Percentiles rank a stretch among this genome's conserved stretches.
Evolutionary conservation across 495 filamentous ascomycete species (phyloP).

Genomic region (Neurospora tetraspora): DNA sequence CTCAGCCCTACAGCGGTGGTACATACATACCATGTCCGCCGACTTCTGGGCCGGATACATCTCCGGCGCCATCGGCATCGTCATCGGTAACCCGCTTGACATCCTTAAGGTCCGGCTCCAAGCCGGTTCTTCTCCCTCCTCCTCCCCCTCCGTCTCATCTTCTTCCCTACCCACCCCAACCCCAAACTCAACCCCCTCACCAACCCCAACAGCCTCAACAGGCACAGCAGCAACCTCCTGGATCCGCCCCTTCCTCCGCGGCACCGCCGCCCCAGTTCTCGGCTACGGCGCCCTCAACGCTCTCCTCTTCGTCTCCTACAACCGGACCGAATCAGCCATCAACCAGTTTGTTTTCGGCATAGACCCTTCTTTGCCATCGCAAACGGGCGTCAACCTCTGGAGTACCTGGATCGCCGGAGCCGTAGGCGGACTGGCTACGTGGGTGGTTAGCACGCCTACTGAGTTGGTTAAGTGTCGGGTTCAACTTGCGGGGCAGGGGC

Average conservation of each 20-base stretch:
- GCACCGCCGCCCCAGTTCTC: constrained; percentile 69
- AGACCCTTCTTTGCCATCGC: constrained; percentile 1
- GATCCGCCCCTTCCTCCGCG: constrained; percentile 35
- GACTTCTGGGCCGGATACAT: constrained; percentile 86
- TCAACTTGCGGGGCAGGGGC: constrained; percentile 32
- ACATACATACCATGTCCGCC: constrained; percentile 48
- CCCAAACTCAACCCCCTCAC: constrained; percentile 63
- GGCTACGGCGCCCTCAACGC: constrained; percentile 87
- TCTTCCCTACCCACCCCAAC: constrained; percentile 67
- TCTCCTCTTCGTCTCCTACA: constrained; percentile 77
- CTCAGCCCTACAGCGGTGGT: neutral
- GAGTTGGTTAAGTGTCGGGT: constrained; percentile 82
- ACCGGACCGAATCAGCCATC: constrained; percentile 56
- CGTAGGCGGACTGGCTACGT: constrained; percentile 68
- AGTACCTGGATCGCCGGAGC: constrained; percentile 69
- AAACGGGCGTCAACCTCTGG: constrained; percentile 26
- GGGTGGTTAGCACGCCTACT: constrained; percentile 70
- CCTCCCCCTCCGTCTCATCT: constrained; percentile 19
- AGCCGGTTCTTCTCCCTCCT: constrained; percentile 30
- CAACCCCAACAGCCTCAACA: constrained; percentile 66
- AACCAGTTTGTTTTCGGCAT: constrained; percentile 23
- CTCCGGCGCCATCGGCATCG: constrained; percentile 69
- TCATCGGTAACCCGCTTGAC: constrained; percentile 83
- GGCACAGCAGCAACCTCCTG: constrained; percentile 34
- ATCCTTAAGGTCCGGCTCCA: constrained; percentile 77